Percentiles rank a stretch among this genome's conserved stretches.
These are phyloP conservation scores for Lodderomyces elongisporus DNA, from an alignment of 1,139 yeast species.

Conservation along the genomic window DNA sequence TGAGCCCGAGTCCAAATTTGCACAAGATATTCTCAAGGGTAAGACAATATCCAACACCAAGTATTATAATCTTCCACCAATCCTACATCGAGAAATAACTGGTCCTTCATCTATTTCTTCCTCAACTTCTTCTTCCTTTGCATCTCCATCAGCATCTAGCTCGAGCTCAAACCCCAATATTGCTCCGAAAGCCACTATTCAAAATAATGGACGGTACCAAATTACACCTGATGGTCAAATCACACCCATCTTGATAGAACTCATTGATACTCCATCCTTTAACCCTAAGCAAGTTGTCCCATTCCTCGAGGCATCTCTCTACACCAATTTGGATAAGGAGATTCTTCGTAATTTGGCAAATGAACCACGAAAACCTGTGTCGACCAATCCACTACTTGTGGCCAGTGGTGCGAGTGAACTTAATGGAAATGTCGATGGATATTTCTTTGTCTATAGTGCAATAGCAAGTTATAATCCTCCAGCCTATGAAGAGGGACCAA, in stretches of 20 bases:
- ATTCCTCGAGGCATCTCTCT: slow-evolving; percentile 64
- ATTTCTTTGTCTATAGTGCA: slow-evolving; percentile 62
- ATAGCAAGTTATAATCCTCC: slow-evolving; percentile 59
- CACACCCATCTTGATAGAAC: slow-evolving; percentile 59
- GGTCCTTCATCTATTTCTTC: too few relatives aligned
- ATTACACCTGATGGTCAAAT: slow-evolving; percentile 20
- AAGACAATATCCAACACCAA: slow-evolving; percentile 5
- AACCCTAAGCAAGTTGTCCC: slow-evolving; percentile 64
- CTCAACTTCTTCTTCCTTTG: too few relatives aligned
- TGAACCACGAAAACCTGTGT: slow-evolving; percentile 59
- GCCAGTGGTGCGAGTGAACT: slow-evolving; percentile 77
- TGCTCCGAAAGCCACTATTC: neutral
- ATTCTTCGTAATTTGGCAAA: slow-evolving; percentile 58
- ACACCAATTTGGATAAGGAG: slow-evolving; percentile 55
- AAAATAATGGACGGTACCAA: slow-evolving; percentile 16
- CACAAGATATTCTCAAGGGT: slow-evolving; percentile 5
- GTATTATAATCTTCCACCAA: neutral
- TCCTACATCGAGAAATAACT: too few relatives aligned
- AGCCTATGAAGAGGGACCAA: slow-evolving; percentile 26
- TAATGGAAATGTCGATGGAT: slow-evolving; percentile 71
- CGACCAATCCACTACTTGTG: slow-evolving; percentile 62
- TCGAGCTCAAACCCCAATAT: neutral
- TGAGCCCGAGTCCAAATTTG: slow-evolving; percentile 30
- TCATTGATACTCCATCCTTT: slow-evolving; percentile 70
- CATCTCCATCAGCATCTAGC: too few relatives aligned